Evolutionary conservation across 306 rosid genomes (phyloP).

Genomic region (Medicago truncatula): DNA sequence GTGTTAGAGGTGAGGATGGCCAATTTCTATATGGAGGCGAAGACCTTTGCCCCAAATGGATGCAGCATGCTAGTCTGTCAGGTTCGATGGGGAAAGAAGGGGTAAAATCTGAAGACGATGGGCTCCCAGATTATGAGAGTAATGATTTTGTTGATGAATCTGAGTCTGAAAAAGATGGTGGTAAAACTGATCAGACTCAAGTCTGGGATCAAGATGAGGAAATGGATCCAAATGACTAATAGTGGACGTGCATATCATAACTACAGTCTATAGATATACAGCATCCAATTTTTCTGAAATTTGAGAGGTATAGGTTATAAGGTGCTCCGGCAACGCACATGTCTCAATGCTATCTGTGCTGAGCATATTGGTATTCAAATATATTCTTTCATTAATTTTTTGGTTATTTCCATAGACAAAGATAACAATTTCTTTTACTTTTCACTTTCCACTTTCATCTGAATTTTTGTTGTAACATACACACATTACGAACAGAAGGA

Average conservation of each 20-base stretch:
- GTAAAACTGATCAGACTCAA: conserved; percentile 50
- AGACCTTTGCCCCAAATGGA: conserved; percentile 95
- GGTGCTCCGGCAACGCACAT: conserved; percentile 22
- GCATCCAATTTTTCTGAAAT: conserved; percentile 45
- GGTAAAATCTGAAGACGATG: conserved; percentile 64
- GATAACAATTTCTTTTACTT: conserved; percentile 26
- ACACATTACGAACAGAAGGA: conserved; percentile 42
- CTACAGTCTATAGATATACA: conserved; percentile 41
- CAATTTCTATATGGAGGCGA: conserved; percentile 75
- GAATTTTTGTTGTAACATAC: conserved; percentile 59
- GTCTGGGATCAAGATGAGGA: conserved; percentile 60
- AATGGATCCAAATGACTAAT: conserved; percentile 71
- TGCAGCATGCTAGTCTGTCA: conserved; percentile 62
- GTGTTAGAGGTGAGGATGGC: conserved; percentile 60
- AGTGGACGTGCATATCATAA: conserved; percentile 37
- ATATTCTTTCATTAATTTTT: conserved; percentile 52
- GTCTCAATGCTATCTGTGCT: conserved; percentile 33
- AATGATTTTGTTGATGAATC: conserved; percentile 60
- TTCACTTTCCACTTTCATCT: conserved; percentile 36
- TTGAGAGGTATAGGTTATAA: conserved; percentile 51
- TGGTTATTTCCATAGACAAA: conserved; percentile 45
- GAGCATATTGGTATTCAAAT: conserved; percentile 48
- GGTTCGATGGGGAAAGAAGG: conserved; percentile 58
- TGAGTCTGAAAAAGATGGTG: conserved; percentile 60
- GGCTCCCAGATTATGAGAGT: conserved; percentile 62